phyloP scores from a whole-genome alignment of 345 rosid species.

The Jatropha curcas region DNA sequence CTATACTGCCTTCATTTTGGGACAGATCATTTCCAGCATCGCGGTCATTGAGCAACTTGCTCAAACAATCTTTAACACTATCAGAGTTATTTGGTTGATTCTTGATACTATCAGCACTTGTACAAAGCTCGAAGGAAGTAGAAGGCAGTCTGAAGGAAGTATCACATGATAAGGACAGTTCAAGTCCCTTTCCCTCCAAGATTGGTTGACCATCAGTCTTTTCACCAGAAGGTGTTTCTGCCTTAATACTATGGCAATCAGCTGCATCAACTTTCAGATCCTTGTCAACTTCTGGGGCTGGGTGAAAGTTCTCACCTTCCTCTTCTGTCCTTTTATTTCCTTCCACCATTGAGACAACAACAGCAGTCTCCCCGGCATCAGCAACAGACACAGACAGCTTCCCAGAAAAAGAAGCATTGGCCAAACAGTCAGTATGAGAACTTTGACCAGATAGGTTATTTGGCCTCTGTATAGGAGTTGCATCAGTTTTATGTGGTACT shows the following conservation, averaged over 20 bases:
- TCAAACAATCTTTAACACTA: constrained; percentile 28
- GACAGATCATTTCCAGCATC: constrained; percentile 13
- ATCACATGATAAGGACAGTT: constrained; percentile 49
- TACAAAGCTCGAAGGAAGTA: constrained; percentile 33
- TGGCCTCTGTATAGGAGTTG: constrained; percentile 38
- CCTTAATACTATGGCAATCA: constrained; percentile 32
- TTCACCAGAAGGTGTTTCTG: constrained; percentile 30
- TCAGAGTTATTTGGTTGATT: constrained; percentile 23
- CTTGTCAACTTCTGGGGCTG: constrained; percentile 36
- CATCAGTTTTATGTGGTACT: constrained; percentile 39
- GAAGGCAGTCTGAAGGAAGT: constrained; percentile 36
- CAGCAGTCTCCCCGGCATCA: constrained; percentile 92
- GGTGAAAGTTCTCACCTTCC: constrained; percentile 39
- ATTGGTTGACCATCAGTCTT: constrained; percentile 37
- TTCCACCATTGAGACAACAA: constrained; percentile 79
- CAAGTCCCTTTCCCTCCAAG: constrained; percentile 36
- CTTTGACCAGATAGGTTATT: constrained; percentile 39
- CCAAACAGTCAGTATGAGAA: constrained; percentile 41
- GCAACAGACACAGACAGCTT: constrained; percentile 79
- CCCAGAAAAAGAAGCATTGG: constrained; percentile 54
- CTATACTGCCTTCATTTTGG: constrained; percentile 37
- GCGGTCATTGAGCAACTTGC: constrained; percentile 28
- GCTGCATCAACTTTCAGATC: constrained; percentile 27
- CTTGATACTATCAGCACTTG: constrained; percentile 25
- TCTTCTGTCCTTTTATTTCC: constrained; percentile 46